A percentile compares a stretch with the other conserved stretches of the same genome.
Conservation (phyloP, 2,329 filamentous ascomycete genomes). For the Akanthomyces lecanii region DNA sequence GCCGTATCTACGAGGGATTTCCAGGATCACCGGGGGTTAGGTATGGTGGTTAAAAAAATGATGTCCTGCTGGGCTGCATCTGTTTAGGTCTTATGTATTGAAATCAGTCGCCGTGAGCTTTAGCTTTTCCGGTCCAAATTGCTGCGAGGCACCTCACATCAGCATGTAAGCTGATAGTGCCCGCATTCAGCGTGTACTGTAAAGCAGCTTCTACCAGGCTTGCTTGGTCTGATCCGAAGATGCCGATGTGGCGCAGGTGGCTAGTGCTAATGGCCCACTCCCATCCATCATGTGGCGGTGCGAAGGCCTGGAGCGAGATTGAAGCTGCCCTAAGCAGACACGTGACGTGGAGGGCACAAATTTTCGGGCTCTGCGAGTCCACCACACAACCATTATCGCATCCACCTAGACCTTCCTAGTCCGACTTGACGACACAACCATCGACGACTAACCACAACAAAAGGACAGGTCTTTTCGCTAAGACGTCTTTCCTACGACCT, state of each 20-base stretch:
- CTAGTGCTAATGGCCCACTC: constrained; percentile 1
- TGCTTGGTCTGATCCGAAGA: constrained; percentile 3
- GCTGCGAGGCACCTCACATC: constrained; percentile 3
- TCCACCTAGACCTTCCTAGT: constrained; percentile 19
- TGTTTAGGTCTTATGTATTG: neutral
- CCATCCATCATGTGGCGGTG: constrained; percentile 5
- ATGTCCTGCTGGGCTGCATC: neutral
- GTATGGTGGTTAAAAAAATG: neutral
- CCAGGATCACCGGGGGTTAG: constrained; percentile 7
- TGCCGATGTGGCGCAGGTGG: constrained; percentile 16
- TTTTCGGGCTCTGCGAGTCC: constrained; percentile 15
- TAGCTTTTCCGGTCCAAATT: neutral
- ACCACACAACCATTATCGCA: constrained; percentile 21
- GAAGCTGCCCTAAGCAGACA: constrained; percentile 16
- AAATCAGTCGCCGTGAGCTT: neutral
- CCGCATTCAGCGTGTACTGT: neutral
- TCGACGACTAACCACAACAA: constrained; percentile 16
- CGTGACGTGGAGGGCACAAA: constrained; percentile 18
- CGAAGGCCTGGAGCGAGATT: neutral
- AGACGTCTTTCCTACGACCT: constrained; percentile 38
- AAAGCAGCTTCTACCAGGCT: neutral
- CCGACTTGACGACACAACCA: constrained; percentile 19
- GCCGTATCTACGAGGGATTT: constrained; percentile 19
- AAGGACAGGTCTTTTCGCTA: constrained; percentile 42
- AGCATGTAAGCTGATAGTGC: constrained; percentile 15